Percentiles rank a stretch among this genome's conserved stretches.
Evolutionary conservation across 805 yeast species (phyloP).

Genomic region (Wickerhamiella siamensis): DNA sequence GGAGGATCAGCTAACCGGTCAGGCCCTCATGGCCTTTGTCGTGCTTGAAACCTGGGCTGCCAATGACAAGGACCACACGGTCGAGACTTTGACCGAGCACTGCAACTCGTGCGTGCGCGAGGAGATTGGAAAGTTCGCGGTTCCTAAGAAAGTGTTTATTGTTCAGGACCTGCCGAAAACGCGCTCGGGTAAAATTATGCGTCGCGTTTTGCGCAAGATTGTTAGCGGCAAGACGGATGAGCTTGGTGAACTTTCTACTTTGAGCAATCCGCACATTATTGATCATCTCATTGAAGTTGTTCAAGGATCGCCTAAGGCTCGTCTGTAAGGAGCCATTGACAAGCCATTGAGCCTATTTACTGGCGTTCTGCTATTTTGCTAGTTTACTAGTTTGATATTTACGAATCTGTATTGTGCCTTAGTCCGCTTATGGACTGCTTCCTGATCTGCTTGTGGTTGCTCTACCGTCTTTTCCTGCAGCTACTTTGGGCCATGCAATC

Average conservation of each 20-base stretch:
- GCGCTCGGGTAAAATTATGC: constrained; percentile 88
- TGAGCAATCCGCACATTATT: constrained; percentile 69
- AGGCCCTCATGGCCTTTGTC: constrained; percentile 73
- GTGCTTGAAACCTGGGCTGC: constrained; percentile 34
- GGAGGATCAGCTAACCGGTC: constrained; percentile 72
- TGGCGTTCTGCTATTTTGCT: too few relatives aligned
- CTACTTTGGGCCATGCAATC: too few relatives aligned
- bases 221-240: constrained; percentile 76
- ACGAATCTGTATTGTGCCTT: too few relatives aligned
- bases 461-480: too few relatives aligned
- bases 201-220: constrained; percentile 79
- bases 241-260: constrained; percentile 72
- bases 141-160: constrained; percentile 65
- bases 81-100: constrained; percentile 31
- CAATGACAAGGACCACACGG: neutral
- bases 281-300: constrained; percentile 54
- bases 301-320: constrained; percentile 21
- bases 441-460: too few relatives aligned
- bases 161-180: constrained; percentile 86
- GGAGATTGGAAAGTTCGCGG: constrained; percentile 72
- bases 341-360: too few relatives aligned
- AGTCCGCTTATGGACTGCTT: too few relatives aligned
- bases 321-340: neutral
- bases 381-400: too few relatives aligned
- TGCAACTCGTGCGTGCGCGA: constrained; percentile 67